phyloP scores from a whole-genome alignment of 1,284 basidiomycete species.

The Heterobasidion parviporum region DNA sequence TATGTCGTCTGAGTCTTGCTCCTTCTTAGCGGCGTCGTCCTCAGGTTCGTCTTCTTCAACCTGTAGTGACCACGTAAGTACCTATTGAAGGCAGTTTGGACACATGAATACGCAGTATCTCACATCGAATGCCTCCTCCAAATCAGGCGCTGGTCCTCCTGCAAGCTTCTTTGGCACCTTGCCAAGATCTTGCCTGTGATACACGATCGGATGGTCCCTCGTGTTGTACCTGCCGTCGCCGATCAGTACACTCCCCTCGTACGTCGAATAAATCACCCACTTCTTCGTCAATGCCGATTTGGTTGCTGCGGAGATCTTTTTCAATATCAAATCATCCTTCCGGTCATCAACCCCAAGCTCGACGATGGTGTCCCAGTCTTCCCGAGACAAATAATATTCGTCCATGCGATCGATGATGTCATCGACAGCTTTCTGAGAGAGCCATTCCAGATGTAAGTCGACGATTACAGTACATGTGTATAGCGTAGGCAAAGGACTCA shows the following conservation, averaged over 20 bases:
- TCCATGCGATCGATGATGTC: conserved; percentile 88
- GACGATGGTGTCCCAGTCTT: conserved; percentile 94
- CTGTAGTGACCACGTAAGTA: background rate
- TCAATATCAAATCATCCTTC: conserved; percentile 67
- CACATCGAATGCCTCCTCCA: conserved; percentile 79
- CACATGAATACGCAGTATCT: conserved; percentile 9
- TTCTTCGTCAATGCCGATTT: conserved; percentile 85
- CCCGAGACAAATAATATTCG: conserved; percentile 86
- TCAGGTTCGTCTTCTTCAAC: background rate
- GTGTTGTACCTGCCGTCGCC: conserved; percentile 70
- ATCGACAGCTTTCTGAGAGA: conserved; percentile 68
- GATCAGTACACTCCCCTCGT: background rate
- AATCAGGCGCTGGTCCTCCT: conserved; percentile 70
- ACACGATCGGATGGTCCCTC: conserved; percentile 82
- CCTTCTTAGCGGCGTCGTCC: conserved; percentile 13
- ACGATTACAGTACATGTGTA: background rate
- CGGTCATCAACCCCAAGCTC: conserved; percentile 86
- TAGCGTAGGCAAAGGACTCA: conserved; percentile 25
- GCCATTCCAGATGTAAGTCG: background rate
- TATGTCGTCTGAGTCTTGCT: conserved; percentile 28
- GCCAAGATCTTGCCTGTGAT: conserved; percentile 79
- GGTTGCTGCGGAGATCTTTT: conserved; percentile 76
- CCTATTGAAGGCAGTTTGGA: background rate
- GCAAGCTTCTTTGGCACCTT: conserved; percentile 72
- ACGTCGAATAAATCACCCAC: conserved; percentile 33